Base-by-base conservation (phyloP, 2,329 filamentous ascomycete species). In the Phialophora verrucosa region DNA sequence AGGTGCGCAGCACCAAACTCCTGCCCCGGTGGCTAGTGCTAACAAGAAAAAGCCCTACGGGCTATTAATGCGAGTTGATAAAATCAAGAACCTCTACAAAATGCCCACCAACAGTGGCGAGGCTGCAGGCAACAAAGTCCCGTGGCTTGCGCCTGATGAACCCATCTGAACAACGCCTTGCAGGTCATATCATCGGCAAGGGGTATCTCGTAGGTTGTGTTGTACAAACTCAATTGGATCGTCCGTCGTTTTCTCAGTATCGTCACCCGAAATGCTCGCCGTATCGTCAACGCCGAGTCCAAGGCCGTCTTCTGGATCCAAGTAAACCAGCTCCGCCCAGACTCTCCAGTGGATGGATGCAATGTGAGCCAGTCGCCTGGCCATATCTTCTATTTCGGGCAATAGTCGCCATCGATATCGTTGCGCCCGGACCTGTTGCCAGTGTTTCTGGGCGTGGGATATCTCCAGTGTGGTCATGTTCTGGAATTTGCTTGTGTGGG, bases 311-410 rank as follows among this genome's bases (percentile, higher is more conserved):
- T 54, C 44, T 23, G 56, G 20, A 44, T 42, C 61, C 62, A 65
- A 55, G 59, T 97, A 97, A 12, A 90, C 87, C 61, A 96, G 82
- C 1, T 87, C 86, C 1, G 87, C 86, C 92, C 93, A 98, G 2
- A 97, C 90, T 57, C 91, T 86, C 93, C 93, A 97, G 78, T 97
- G 93, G 27, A 98, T 80, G 5, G 95, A 84, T 14, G 91, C 88
- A 53, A 97, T 87, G 74, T 97, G 94, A 5, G 92, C 90, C 59
- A 97, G 83, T 54, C 91, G 88, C 53, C 88, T 90, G 0, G 91
- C 88, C 76, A 97, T 87, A 65, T 76, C 74, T 58, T 80, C 77
- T 3, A 79, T 70, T 63, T 77, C 76, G 35, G 74, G 67, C 14
- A 72, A 50, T 11, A 76, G 74, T 42, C 76, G 75, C 23, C 11